These are phyloP conservation scores for Corynespora cassiicola DNA, from an alignment of 2,329 filamentous ascomycete genomes.

Conservation along the genomic window DNA sequence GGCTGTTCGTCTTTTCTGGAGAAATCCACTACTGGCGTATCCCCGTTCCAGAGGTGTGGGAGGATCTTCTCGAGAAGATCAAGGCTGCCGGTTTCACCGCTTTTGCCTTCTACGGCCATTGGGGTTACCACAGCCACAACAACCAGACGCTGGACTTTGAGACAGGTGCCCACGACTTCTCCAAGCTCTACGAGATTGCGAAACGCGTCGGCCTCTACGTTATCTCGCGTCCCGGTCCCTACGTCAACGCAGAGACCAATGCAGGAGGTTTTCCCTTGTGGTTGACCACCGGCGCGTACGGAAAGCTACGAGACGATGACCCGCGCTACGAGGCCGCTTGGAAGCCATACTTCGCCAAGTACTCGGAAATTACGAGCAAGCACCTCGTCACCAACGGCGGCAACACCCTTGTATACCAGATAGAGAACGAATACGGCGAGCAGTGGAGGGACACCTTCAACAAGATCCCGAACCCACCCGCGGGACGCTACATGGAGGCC, in stretches of 20 bases:
- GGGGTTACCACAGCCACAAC: constrained; percentile 57
- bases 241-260: constrained; percentile 69
- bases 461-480: constrained; percentile 56
- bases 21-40: constrained; percentile 63
- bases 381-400: constrained; percentile 65
- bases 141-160: constrained; percentile 57
- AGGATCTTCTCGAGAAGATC: constrained; percentile 59
- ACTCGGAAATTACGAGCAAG: constrained; percentile 58
- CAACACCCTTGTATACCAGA: constrained; percentile 62
- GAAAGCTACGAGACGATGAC: constrained; percentile 60
- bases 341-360: constrained; percentile 60
- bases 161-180: constrained; percentile 61
- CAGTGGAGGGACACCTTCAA: constrained; percentile 46
- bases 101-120: constrained; percentile 56
- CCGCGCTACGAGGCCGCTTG: constrained; percentile 60
- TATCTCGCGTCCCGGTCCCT: constrained; percentile 65
- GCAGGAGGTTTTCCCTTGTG: constrained; percentile 69
- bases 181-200: constrained; percentile 59
- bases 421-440: constrained; percentile 62
- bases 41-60: constrained; percentile 58
- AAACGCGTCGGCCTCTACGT: constrained; percentile 63
- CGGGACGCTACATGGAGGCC: constrained; percentile 64
- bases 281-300: constrained; percentile 67
- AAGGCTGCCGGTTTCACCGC: constrained; percentile 59
- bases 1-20: constrained; percentile 60